Evolutionary conservation across 164 flowering plant species (phyloP), one percentile per base, ranked within the genome.

Genomic region (Hamamelis virginiana): DNA sequence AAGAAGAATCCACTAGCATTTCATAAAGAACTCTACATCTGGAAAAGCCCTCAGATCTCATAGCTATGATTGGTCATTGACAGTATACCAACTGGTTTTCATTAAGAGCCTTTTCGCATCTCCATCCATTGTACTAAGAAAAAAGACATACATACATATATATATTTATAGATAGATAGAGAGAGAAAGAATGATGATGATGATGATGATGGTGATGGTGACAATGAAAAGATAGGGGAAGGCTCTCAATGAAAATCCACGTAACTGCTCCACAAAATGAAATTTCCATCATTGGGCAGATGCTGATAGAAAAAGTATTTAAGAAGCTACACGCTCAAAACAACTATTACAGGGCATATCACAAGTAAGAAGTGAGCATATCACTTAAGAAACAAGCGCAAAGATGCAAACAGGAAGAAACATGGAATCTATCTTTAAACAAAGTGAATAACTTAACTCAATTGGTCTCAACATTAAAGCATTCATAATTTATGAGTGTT

Each of bases 41-140:
- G 22, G 21, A 73, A 15, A 55, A 33, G 72, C 77, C 77, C 69
- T 74, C 77, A 74, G 77, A 69, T 74, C 77, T 74, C 77, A 74
- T 74, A 69, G 77, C 77, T 68, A 68, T 15, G 25, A 0, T 25
- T 3, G 15, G 33, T 74, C 69, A 58, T 48, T 43, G 43, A 4
- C 48, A 43, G 65, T 18, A 45, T 2, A 14, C 16, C 9, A 8
- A 43, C 9, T 43, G 60, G 57, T 68, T 48, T 50, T 64, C 69
- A 48, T 28, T 56, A 64, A 46, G 48, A 74, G 72, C 77, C 77
- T 51, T 46, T 58, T n/a, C 45, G 21, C 26, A 64, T 14, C 53
- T 45, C 9, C 43, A 69, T 14, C 67, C 51, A 53, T 27, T n/a
- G 19, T 19, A 9, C n/a, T 19, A 44, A 22, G 58, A 18, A 22